These are phyloP conservation scores for Aspergillus sp. DNA, from an alignment of 2,329 filamentous ascomycete genomes.

Conservation along the genomic window DNA sequence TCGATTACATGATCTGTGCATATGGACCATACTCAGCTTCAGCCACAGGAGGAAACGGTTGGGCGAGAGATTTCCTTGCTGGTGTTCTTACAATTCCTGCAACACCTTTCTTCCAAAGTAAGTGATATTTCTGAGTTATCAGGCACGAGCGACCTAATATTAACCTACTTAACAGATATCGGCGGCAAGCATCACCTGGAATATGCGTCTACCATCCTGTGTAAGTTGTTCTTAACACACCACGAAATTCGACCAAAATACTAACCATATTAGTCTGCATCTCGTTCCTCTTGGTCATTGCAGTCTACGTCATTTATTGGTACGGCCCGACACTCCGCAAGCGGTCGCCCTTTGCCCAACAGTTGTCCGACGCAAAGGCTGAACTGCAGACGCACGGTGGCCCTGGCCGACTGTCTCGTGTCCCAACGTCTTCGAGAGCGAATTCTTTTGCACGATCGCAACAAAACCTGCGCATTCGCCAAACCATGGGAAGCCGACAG, in stretches of 20 bases:
- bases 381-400: slow-evolving; percentile 30
- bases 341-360: slow-evolving; percentile 65
- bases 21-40: slow-evolving; percentile 67
- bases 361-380: slow-evolving; percentile 50
- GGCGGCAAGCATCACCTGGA: slow-evolving; percentile 55
- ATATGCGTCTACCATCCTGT: slow-evolving; percentile 64
- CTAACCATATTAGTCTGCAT: slow-evolving; percentile 48
- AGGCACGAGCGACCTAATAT: background rate
- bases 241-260: background rate
- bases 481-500: slow-evolving; percentile 34
- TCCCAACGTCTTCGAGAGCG: slow-evolving; percentile 36
- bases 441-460: slow-evolving; percentile 41
- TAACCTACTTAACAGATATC: slow-evolving; percentile 45
- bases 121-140: slow-evolving; percentile 18
- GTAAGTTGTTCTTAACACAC: slow-evolving; percentile 25
- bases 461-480: slow-evolving; percentile 39
- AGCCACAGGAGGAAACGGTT: slow-evolving; percentile 67
- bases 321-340: slow-evolving; percentile 61
- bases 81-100: slow-evolving; percentile 63
- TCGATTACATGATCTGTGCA: slow-evolving; percentile 67
- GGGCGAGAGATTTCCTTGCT: slow-evolving; percentile 64
- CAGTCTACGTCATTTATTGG: slow-evolving; percentile 68
- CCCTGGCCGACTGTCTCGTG: slow-evolving; percentile 30
- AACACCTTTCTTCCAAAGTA: slow-evolving; percentile 49
- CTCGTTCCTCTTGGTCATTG: slow-evolving; percentile 59